phyloP scores from a whole-genome alignment of 306 rosid genomes.

The cucumber (Cucumis sativus) region Cucumber_9930_V3 NC_026660.2:4518501-4519000 shows the following conservation, averaged over 20 bases:
- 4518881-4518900: constrained; percentile 96
- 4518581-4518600: constrained; percentile 53
- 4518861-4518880: constrained; percentile 95
- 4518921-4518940: constrained; percentile 81
- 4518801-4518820: constrained; percentile 85
- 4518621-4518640: constrained; percentile 22
- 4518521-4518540: constrained; percentile 51
- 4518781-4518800: constrained; percentile 99
- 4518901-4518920: constrained; percentile 91
- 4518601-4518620: constrained; percentile 55
- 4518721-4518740: constrained; percentile 30
- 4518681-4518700: background rate
- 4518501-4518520: constrained; percentile 51
- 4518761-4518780: constrained; percentile 98
- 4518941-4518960: constrained; percentile 86
- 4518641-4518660: background rate
- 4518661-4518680: background rate
- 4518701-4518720: background rate
- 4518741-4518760: constrained; percentile 82
- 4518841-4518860: constrained; percentile 88
- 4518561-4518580: constrained; percentile 64
- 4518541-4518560: constrained; percentile 63
- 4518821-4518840: constrained; percentile 95
- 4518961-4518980: constrained; percentile 51
- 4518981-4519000: constrained; percentile 5